Conservation (phyloP, 345 rosid genomes). For the Eucalyptus leucophloia region DNA sequence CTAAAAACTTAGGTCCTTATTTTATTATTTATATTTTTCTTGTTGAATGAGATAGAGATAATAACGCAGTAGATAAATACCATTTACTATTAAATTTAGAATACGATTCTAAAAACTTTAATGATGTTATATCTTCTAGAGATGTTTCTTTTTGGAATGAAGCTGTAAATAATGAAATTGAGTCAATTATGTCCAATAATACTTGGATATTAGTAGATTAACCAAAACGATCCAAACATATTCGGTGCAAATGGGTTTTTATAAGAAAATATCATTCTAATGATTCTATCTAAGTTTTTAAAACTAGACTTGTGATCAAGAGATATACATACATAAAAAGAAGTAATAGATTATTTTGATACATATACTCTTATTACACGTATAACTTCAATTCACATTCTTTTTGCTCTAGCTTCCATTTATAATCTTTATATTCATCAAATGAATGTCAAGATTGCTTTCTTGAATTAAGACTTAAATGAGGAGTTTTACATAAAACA, state of each 20-base stretch:
- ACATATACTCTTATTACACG: background rate
- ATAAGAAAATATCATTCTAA: background rate
- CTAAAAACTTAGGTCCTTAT: background rate
- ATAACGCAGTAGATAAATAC: background rate
- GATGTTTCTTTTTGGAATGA: background rate
- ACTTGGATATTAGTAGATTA: background rate
- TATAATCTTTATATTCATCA: background rate
- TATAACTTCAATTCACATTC: background rate
- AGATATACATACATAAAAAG: background rate
- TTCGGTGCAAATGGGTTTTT: background rate
- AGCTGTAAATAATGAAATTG: background rate
- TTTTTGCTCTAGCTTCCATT: background rate
- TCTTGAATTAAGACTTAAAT: background rate
- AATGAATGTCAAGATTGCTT: background rate
- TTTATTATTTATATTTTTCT: background rate
- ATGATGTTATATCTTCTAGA: background rate
- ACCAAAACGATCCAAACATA: background rate
- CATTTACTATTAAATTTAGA: background rate
- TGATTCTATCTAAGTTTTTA: background rate
- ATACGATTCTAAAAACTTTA: no score
- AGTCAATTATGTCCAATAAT: background rate
- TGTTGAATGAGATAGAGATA: background rate
- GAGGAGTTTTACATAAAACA: background rate
- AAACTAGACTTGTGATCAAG: background rate
- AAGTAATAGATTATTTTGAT: background rate